These are phyloP conservation scores for Gastrolobium bilobum DNA, from an alignment of 306 rosid species.

Conservation along the genomic window DNA sequence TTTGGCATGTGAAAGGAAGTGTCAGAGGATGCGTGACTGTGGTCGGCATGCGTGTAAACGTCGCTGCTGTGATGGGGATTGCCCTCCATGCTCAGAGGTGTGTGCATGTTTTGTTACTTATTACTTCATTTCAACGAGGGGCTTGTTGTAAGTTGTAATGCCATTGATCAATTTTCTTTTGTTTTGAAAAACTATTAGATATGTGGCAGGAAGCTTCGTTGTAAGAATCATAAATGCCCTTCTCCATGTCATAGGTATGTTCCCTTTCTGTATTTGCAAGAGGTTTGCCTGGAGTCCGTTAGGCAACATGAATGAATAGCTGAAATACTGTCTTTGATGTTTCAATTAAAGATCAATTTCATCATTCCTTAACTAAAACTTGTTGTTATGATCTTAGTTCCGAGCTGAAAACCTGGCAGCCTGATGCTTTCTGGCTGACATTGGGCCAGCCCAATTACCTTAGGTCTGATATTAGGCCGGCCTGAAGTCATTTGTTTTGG, in stretches of 20 bases:
- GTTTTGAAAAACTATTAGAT: slow-evolving; percentile 59
- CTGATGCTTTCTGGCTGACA: slow-evolving; percentile 1
- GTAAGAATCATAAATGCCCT: slow-evolving; percentile 95
- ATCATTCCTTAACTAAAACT: background rate
- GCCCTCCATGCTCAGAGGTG: slow-evolving; percentile 97
- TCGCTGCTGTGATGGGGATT: slow-evolving; percentile 94
- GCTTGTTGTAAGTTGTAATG: slow-evolving; percentile 36
- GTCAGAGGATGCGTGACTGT: slow-evolving; percentile 83
- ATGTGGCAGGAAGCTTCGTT: slow-evolving; percentile 89
- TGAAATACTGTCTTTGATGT: slow-evolving; percentile 17
- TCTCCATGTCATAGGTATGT: slow-evolving; percentile 96
- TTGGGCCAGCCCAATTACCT: background rate
- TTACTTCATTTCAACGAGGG: slow-evolving; percentile 36
- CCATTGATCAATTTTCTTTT: slow-evolving; percentile 32
- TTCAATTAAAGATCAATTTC: slow-evolving; percentile 35
- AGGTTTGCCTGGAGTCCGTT: slow-evolving; percentile 20
- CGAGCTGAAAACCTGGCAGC: background rate
- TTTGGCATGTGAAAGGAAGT: slow-evolving; percentile 91
- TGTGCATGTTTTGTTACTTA: slow-evolving; percentile 48
- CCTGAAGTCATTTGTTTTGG: background rate
- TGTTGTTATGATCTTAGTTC: slow-evolving; percentile 21
- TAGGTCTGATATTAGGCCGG: background rate
- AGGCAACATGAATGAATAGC: background rate
- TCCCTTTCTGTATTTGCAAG: slow-evolving; percentile 24
- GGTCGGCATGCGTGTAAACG: slow-evolving; percentile 93